Conservation (phyloP, 257 asterid genomes). For the Plectranthus barbatus region DNA sequence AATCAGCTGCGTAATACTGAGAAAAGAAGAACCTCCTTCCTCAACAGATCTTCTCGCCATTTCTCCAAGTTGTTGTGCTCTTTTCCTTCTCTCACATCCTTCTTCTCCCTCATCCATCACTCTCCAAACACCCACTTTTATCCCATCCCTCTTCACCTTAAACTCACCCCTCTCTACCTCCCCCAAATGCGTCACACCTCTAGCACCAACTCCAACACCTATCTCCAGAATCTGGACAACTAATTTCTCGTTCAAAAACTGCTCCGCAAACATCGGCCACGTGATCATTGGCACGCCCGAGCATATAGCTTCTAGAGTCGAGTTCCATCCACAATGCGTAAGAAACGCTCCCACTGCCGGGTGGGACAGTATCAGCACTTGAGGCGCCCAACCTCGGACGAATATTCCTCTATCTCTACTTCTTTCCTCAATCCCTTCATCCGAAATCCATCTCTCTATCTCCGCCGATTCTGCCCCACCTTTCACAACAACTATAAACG, state of each 20-base stretch:
- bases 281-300: not conserved
- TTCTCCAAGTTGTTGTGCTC: slow-evolving; percentile 18
- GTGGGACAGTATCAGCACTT: not conserved
- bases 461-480: no score
- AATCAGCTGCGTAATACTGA: not conserved
- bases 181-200: slow-evolving; percentile 4
- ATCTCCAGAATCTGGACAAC: slow-evolving; percentile 6
- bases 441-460: not conserved
- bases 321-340: slow-evolving; percentile 6
- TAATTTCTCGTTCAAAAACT: slow-evolving; percentile 2
- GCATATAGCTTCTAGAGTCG: not conserved
- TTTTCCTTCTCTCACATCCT: slow-evolving; percentile 10
- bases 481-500: not conserved
- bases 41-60: slow-evolving; percentile 18
- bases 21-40: slow-evolving; percentile 26
- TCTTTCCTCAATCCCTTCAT: not conserved
- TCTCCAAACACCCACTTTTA: slow-evolving; percentile 10
- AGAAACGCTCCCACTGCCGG: not conserved
- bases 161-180: not conserved
- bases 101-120: slow-evolving; percentile 16
- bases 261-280: slow-evolving; percentile 1
- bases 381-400: not conserved
- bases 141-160: slow-evolving; percentile 16
- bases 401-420: not conserved
- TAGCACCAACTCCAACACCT: slow-evolving; percentile 25